Evolutionary conservation across 305 asterid species (phyloP).

Genomic region (Fraxinus xanthoxyloides): DNA sequence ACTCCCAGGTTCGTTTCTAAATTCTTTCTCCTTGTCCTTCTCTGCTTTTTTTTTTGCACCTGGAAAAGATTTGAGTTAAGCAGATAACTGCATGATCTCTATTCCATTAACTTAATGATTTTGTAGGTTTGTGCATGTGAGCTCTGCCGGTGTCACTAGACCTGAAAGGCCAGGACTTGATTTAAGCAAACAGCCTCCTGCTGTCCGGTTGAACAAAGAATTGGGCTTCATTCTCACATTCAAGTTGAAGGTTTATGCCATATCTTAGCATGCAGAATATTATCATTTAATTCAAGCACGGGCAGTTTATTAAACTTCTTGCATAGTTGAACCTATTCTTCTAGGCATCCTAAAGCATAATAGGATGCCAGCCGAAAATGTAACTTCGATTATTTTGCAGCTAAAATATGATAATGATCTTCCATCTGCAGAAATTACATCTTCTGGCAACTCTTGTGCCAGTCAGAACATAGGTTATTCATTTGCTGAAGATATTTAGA

Average conservation of each 20-base stretch:
- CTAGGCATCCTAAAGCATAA: background rate
- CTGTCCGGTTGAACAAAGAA: constrained; percentile 92
- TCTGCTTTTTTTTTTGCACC: background rate
- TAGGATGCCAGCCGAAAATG: background rate
- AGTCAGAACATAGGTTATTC: background rate
- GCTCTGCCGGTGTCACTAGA: constrained; percentile 96
- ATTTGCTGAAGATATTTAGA: background rate
- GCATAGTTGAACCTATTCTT: background rate
- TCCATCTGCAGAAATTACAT: background rate
- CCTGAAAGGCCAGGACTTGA: constrained; percentile 98
- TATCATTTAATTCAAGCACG: background rate
- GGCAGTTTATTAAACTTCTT: background rate
- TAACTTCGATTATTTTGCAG: background rate
- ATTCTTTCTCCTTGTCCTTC: background rate
- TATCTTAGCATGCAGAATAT: background rate
- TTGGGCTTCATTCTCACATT: constrained; percentile 83
- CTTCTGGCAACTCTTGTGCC: background rate
- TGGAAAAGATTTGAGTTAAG: constrained; percentile 3
- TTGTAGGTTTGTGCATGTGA: constrained; percentile 76
- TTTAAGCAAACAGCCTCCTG: constrained; percentile 97
- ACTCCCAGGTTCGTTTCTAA: constrained; percentile 59
- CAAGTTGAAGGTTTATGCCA: constrained; percentile 71
- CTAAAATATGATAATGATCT: background rate
- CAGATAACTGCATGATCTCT: background rate
- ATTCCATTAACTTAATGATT: constrained; percentile 5